Conservation (phyloP, 2,329 filamentous ascomycete genomes). For the Cladobotryum mycophilum region DNA sequence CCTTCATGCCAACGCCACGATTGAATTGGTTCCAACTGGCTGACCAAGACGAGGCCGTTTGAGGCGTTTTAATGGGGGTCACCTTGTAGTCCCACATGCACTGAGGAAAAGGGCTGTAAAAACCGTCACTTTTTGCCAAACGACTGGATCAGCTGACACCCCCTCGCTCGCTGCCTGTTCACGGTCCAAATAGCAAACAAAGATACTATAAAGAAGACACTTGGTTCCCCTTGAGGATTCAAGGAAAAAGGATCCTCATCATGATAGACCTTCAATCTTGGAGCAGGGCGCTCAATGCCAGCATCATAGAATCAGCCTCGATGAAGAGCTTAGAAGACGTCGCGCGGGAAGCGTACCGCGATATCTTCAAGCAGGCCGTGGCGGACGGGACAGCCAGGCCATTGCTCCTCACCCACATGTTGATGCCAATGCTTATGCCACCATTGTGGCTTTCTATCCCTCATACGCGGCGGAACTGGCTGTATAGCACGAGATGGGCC, state of each 20-base stretch:
- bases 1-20: not conserved
- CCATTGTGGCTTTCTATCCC: slow-evolving; percentile 51
- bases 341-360: slow-evolving; percentile 28
- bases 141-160: slow-evolving; percentile 2
- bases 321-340: slow-evolving; percentile 20
- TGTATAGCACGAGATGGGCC: slow-evolving; percentile 44
- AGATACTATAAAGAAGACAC: no score
- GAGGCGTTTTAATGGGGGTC: not conserved
- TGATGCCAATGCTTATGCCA: slow-evolving; percentile 50
- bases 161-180: no score
- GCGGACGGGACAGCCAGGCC: slow-evolving; percentile 37
- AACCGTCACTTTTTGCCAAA: no score
- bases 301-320: not conserved
- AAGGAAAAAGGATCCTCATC: not conserved
- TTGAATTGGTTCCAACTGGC: not conserved
- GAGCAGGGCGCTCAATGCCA: not conserved
- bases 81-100: slow-evolving; percentile 9
- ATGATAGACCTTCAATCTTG: not conserved
- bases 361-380: slow-evolving; percentile 29
- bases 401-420: slow-evolving; percentile 21
- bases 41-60: no score
- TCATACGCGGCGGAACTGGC: slow-evolving; percentile 43
- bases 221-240: no score
- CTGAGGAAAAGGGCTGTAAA: not conserved
- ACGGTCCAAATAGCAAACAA: no score